These are phyloP conservation scores for Saksenaea oblongispora DNA, from an alignment of 371 early-diverging fungal species.

Conservation along the genomic window DNA sequence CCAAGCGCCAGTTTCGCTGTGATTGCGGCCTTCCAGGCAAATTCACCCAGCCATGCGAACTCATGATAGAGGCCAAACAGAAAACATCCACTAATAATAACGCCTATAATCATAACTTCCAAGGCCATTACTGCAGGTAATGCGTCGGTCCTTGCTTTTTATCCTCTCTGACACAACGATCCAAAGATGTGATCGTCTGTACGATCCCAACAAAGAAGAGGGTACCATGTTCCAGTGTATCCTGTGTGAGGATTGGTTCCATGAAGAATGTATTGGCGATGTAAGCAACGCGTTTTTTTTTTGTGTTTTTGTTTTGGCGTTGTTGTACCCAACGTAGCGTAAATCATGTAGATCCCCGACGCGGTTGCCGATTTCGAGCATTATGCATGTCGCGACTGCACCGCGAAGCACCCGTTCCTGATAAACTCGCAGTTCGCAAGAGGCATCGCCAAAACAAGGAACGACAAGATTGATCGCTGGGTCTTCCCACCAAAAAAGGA, in stretches of 20 bases:
- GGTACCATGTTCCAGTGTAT: conserved; percentile 82
- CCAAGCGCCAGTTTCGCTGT: conserved; percentile 83
- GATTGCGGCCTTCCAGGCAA: conserved; percentile 75
- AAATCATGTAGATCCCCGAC: conserved; percentile 55
- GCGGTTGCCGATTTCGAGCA: conserved; percentile 70
- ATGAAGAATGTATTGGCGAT: conserved; percentile 78
- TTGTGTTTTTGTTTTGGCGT: too few relatives aligned
- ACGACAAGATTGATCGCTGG: conserved; percentile 29
- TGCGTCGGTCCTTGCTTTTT: background rate
- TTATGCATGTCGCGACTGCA: conserved; percentile 80
- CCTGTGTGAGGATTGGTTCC: conserved; percentile 88
- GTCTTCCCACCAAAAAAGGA: background rate
- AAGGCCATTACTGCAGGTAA: conserved; percentile 80
- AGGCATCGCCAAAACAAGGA: conserved; percentile 33
- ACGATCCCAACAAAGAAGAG: conserved; percentile 74
- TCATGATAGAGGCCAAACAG: conserved; percentile 35
- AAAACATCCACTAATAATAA: conserved; percentile 60
- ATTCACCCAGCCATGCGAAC: conserved; percentile 41
- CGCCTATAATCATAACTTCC: conserved; percentile 79
- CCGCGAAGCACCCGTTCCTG: conserved; percentile 61
- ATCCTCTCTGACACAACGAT: background rate
- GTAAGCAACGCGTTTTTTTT: conserved; percentile 33
- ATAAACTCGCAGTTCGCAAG: conserved; percentile 54
- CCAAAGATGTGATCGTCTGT: conserved; percentile 68
- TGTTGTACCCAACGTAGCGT: too few relatives aligned